Base-by-base conservation (phyloP, 2,329 filamentous ascomycete genomes). In the Dactylellina cionopaga region DNA sequence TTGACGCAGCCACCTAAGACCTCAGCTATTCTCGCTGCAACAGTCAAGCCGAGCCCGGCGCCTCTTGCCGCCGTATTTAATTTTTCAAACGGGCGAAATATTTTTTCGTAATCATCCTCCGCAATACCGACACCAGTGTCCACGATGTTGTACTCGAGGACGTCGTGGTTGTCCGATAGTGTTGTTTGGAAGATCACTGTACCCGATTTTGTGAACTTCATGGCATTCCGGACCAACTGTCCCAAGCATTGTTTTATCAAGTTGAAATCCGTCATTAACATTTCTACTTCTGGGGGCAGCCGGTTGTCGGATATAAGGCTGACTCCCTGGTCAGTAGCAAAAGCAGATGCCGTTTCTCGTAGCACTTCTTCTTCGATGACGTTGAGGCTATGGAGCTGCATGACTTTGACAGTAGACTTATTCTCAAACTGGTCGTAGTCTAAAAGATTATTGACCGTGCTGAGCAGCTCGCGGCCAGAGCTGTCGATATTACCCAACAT, bases 81-180 rank as follows among this genome's bases (percentile, higher is more conserved):
- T 31, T 83, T 83, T 39, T 83, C 82, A 17, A 83, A 83, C 0
- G 81, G 76, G 2, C 81, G 77, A 25, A 83, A 84, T 2, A 84
- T 82, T 1, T 81, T 80, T 2, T 76, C 19, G 2, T 81, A 79
- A 5, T 83, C 75, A 2, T 78, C 74, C 0, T 71, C 51, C 1
- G 71, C 68, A n/a, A 83, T 82, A 1, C 82, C 82, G 2, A 79
- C 75, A 0, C 82, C 82, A 0, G 79, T 83, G 43, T 84, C 82
- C 41, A 80, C 75, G 0, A 84, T 70, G 39, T 84, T 82, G n/a
- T 83, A 78, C 2, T 76, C 74, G 0, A 82, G 75, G 0, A 75
- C 74, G 2, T 77, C 76, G 6, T 75, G 76, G 13, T 81, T 79
- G 1, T 78, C 56, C 0, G 56, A 68, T 1, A 80, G 64, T 0